Conservation (phyloP, 257 asterid species). For the Leptodermis oblonga region DNA sequence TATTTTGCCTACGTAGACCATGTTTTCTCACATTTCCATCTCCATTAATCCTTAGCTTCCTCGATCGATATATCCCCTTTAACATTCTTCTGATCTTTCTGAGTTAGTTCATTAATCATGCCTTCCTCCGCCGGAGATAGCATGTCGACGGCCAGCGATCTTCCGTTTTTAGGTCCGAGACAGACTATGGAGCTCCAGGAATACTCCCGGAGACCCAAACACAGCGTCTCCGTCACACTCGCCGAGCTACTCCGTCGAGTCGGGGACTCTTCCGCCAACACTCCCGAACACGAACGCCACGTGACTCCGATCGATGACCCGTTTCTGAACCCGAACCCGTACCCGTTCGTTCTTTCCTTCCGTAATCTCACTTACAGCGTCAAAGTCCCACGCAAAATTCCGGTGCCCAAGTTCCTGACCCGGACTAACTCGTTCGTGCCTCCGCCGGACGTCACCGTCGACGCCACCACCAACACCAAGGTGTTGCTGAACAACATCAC, state of each 20-base stretch:
- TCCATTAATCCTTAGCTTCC: not conserved
- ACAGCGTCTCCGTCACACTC: constrained; percentile 44
- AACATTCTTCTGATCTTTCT: not conserved
- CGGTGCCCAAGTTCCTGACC: constrained; percentile 18
- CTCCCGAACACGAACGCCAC: constrained; percentile 23
- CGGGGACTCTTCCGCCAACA: constrained; percentile 31
- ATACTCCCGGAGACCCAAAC: constrained; percentile 38
- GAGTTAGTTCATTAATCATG: not conserved
- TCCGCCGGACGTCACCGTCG: not conserved
- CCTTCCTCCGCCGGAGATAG: constrained; percentile 29
- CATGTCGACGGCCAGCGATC: constrained; percentile 44
- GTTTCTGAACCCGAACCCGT: constrained; percentile 8
- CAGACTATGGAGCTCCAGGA: constrained; percentile 62
- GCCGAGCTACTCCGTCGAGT: constrained; percentile 57
- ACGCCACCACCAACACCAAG: constrained; percentile 16
- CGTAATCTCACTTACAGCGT: constrained; percentile 32
- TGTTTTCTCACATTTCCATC: not conserved
- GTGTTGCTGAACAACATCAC: constrained; percentile 30
- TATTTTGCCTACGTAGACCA: not conserved
- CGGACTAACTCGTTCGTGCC: not conserved
- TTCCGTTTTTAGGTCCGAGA: constrained; percentile 67
- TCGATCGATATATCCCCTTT: too few species aligned
- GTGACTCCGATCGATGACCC: constrained; percentile 22
- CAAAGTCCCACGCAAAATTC: constrained; percentile 18
- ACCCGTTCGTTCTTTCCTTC: constrained; percentile 39